Evolutionary conservation across 441 rosid species (phyloP), one percentile per base, ranked within the genome.

Genomic region (Populus tomentosa): DNA sequence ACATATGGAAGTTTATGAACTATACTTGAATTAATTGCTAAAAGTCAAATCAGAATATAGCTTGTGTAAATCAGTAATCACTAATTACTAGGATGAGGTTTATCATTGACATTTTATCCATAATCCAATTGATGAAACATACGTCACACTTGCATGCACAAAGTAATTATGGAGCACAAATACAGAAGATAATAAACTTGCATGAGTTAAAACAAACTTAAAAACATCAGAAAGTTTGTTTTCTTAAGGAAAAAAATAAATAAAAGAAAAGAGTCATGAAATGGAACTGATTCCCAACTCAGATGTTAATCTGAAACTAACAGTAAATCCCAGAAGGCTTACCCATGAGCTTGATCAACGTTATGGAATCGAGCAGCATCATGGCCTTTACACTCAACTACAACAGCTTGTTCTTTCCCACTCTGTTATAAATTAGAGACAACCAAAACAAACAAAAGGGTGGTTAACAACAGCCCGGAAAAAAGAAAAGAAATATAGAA

Each of bases 311-410:
- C 42, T 73, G 24, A 59, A 62, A 70, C 42, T 28, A 38, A 21
- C 61, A 35, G 26, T 70, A 71, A 69, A 66, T 64, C 70, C 70
- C 68, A 69, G 59, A 74, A 10, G 65, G 70, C 73, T 84, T 88
- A 92, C 99, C 98, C 98, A 74, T 96, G 97, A 76, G 94, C 98
- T 81, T 92, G 94, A 69, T 91, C 92, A 2, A 91, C 82, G 78
- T 82, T 90, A 66, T 83, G 84, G 78, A 96, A 89, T 73, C 93
- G 89, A 78, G 98, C 98, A 84, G 95, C 95, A 87, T 94, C 98
- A 74, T 92, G 99, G 78, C 99, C 98, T 86, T 84, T 92, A 82
- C 98, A 91, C 84, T 92, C 98, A 77, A 96, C 98, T 10, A 96
- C 85, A 66, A 91, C 90, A 66, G 75, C 85, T 67, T 77, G 89